Percentiles rank a stretch among this genome's conserved stretches.
phyloP scores from a whole-genome alignment of 2,329 filamentous ascomycete genomes.

The Cladophialophora chaetospira region DNA sequence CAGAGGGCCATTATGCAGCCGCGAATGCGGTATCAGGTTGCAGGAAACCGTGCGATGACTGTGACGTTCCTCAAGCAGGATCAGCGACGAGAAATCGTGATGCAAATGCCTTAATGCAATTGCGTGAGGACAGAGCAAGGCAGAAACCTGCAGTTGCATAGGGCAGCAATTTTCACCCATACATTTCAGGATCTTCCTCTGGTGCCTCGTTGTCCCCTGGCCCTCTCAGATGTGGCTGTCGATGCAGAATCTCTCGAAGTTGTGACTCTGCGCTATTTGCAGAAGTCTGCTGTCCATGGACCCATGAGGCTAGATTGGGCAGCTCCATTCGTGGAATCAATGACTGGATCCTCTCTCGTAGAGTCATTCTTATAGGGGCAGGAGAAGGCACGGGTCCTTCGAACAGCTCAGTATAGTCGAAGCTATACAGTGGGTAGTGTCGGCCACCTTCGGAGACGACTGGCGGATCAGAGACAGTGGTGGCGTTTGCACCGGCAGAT shows the following conservation, averaged over 20 bases:
- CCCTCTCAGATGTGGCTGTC: slow-evolving; percentile 11
- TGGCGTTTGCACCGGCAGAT: slow-evolving; percentile 29
- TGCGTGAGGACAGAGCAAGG: no score
- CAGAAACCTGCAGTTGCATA: background rate
- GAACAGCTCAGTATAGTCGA: slow-evolving; percentile 29
- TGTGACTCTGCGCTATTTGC: slow-evolving; percentile 27
- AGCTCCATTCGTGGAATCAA: slow-evolving; percentile 16
- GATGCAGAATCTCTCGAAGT: slow-evolving; percentile 25
- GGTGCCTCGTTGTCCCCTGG: slow-evolving; percentile 1
- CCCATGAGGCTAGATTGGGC: slow-evolving; percentile 20
- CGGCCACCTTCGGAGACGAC: slow-evolving; percentile 28
- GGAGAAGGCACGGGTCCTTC: slow-evolving; percentile 10
- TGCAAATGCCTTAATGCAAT: no score
- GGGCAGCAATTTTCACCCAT: background rate
- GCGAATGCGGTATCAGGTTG: no score
- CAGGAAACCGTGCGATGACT: no score
- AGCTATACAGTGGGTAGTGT: slow-evolving; percentile 29
- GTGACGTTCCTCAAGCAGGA: no score
- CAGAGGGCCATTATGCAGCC: no score
- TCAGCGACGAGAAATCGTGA: no score
- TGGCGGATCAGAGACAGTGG: slow-evolving; percentile 23
- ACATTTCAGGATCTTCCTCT: slow-evolving; percentile 8
- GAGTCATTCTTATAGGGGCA: slow-evolving; percentile 2
- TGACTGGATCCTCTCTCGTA: slow-evolving; percentile 19
- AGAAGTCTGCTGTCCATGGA: slow-evolving; percentile 9